Base-by-base conservation (phyloP, 164 flowering plant species). In the Malania oleifera region DNA sequence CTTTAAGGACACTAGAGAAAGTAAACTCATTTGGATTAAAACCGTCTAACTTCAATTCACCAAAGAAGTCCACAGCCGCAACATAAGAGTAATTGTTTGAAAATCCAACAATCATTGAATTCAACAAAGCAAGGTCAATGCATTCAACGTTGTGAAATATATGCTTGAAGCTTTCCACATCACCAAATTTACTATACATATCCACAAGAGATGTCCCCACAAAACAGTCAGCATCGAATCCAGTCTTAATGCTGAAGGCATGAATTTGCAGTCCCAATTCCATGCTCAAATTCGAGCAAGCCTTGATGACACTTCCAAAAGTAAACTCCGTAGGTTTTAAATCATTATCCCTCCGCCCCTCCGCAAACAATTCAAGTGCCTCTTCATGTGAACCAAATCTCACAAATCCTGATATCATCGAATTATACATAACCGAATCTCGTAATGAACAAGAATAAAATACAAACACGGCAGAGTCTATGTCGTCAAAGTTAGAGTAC, bases 41-140 rank as follows among this genome's bases (percentile, higher is more conserved):
- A 37, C 68, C 62, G 24, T 54, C 45, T 12, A 23, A 39, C 31
- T 25, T 62, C 64, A 66, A 40, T 54, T 63, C 57, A 18, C 25
- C 5, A 20, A 62, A 71, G n/a, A 63, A 59, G 20, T 44, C 22
- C 61, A 71, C 20, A 20, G 70, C 67, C 0, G 6, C 13, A 37
- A 63, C 67, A 9, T 40, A 53, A 7, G 59, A 23, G 54, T 45
- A 22, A 25, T 71, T 66, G 22, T 59, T 68, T 15, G 70, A 58
- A 43, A 66, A 59, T 60, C 70, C 67, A 28, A 49, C 67, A 22
- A 70, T 70, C 55, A 66, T 58, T 41, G 74, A 67, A 62, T 53
- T 64, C 44, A 40, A 64, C 18, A 64, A 22, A 31, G 67, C 51
- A 51, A 58, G 57, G 34, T 65, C 68, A 44, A 44, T 53, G 6